These are phyloP conservation scores for Suillus discolor DNA, from an alignment of 768 basidiomycete species.

Conservation along the genomic window DNA sequence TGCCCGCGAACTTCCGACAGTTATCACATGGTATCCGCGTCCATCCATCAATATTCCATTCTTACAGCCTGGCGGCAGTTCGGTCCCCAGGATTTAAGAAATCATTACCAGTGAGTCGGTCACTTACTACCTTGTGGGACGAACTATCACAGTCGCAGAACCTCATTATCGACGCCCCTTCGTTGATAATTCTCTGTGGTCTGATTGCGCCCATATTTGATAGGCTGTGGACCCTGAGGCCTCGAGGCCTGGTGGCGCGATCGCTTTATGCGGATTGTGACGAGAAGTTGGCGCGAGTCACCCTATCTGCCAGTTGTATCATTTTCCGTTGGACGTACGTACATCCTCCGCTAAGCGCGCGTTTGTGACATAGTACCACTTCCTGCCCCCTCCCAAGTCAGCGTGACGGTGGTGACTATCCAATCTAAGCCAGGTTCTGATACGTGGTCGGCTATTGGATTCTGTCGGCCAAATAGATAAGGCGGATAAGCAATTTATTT, in stretches of 20 bases:
- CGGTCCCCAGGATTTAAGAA: neutral
- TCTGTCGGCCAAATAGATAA: neutral
- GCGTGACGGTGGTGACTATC: neutral
- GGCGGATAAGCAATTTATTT: slow-evolving; percentile 1
- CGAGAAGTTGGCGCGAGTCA: neutral
- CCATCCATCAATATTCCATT: neutral
- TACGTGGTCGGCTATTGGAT: neutral
- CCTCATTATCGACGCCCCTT: neutral
- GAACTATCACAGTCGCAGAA: neutral
- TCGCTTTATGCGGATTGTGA: neutral
- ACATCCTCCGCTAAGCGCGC: neutral
- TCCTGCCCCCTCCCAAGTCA: neutral
- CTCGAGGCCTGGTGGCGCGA: neutral
- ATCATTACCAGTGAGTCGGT: neutral
- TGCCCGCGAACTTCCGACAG: neutral
- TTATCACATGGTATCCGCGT: neutral
- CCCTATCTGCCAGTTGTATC: neutral
- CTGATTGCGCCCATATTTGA: neutral
- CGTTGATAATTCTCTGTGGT: neutral
- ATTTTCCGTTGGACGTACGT: neutral
- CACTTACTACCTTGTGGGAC: neutral
- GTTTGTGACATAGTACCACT: neutral
- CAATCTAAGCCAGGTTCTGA: neutral
- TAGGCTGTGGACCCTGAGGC: neutral
- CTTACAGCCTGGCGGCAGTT: neutral